A percentile compares a stretch with the other conserved stretches of the same genome.
Conservation (phyloP, 73 alveolate species). For the Tetrahymena borealis region DNA sequence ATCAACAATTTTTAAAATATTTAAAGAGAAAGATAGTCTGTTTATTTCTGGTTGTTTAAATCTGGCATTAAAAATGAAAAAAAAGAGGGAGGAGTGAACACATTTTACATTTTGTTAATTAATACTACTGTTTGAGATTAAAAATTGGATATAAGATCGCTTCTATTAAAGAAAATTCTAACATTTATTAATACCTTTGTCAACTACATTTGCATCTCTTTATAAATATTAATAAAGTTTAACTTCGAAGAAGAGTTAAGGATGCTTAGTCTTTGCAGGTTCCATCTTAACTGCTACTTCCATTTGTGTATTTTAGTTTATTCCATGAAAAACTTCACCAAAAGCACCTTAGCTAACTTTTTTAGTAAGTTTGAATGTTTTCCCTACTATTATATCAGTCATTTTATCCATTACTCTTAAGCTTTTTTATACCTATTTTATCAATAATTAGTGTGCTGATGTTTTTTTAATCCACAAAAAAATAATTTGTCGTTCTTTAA, state of each 20-base stretch:
- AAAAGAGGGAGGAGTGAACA: too few species aligned
- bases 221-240: not conserved
- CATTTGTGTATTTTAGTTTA: slow-evolving; percentile 1
- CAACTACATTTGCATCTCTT: not conserved
- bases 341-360: not conserved
- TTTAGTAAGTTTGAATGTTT: not conserved
- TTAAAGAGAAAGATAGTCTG: too few species aligned
- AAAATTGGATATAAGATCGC: too few species aligned
- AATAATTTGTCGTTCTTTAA: not conserved
- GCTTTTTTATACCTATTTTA: too few species aligned
- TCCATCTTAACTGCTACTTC: slow-evolving; percentile 47
- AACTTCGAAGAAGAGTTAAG: not conserved
- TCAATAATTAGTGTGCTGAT: too few species aligned
- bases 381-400: not conserved
- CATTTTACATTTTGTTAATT: too few species aligned
- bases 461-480: too few species aligned
- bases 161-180: too few species aligned
- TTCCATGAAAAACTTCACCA: not conserved
- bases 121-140: too few species aligned
- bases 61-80: too few species aligned
- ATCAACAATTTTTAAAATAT: too few species aligned
- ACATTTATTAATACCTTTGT: not conserved
- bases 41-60: too few species aligned
- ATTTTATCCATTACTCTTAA: not conserved
- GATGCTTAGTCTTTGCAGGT: slow-evolving; percentile 40